Percentiles rank a stretch among this genome's conserved stretches.
phyloP scores from a whole-genome alignment of 1,284 basidiomycete species.

The Tilletia horrida region DNA sequence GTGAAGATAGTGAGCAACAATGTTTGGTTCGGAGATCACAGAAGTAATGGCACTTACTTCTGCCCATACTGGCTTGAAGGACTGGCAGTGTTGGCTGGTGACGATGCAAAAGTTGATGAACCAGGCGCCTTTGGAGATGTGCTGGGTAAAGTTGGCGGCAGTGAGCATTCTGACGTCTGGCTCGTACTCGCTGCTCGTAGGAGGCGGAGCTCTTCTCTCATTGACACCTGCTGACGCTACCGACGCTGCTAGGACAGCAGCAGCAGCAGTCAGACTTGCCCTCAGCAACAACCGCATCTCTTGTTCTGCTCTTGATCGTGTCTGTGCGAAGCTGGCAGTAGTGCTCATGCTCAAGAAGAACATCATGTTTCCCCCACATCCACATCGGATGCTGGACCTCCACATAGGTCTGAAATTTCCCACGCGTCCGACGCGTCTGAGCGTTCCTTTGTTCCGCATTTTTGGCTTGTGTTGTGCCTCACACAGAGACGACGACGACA shows the following conservation, averaged over 20 bases:
- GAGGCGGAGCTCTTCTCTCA: background rate
- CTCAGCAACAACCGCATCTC: background rate
- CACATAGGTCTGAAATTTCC: no score
- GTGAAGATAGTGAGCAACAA: background rate
- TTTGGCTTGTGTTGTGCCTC: no score
- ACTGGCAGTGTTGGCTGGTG: background rate
- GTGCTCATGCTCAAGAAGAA: no score
- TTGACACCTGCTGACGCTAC: background rate
- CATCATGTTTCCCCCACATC: no score
- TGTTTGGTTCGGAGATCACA: no score
- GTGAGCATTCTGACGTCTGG: background rate
- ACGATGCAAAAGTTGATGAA: conserved; percentile 12
- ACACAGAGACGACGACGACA: no score
- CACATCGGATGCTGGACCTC: no score
- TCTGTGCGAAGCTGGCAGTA: no score
- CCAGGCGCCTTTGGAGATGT: conserved; percentile 5
- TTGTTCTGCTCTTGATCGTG: background rate
- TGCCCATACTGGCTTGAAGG: conserved; percentile 1
- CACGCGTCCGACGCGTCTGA: no score
- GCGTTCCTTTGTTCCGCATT: no score
- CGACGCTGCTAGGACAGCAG: background rate
- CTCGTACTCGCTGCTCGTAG: background rate
- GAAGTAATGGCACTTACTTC: background rate
- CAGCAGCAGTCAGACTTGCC: background rate
- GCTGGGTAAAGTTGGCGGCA: background rate